Conservation (phyloP, 2,329 filamentous ascomycete species). For the Ascocoryne sarcoides region DNA sequence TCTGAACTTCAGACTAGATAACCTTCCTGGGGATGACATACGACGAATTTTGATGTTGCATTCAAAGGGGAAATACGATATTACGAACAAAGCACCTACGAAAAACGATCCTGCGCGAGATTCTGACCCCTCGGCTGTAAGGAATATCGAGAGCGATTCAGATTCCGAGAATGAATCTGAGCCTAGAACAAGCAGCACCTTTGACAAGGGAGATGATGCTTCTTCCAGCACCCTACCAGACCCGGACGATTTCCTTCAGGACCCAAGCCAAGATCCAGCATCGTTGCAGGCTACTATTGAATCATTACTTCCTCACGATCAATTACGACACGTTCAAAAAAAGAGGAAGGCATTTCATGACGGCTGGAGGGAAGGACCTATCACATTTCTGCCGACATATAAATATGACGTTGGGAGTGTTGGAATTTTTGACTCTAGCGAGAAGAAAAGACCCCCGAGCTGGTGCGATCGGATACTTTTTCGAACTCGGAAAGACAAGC, state of each 20-base stretch:
- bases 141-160: constrained; percentile 36
- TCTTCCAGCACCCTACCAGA: constrained; percentile 42
- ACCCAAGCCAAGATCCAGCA: constrained; percentile 67
- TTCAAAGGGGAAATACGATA: constrained; percentile 66
- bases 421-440: constrained; percentile 86
- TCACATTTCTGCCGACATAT: constrained; percentile 87
- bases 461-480: constrained; percentile 96
- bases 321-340: constrained; percentile 66
- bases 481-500: constrained; percentile 63
- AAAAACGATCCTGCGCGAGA: constrained; percentile 30
- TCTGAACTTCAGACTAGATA: constrained; percentile 86
- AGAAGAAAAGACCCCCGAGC: constrained; percentile 85
- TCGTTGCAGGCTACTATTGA: constrained; percentile 83
- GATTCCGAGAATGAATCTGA: constrained; percentile 30
- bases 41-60: constrained; percentile 75
- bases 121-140: constrained; percentile 41
- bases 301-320: constrained; percentile 83
- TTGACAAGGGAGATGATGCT: constrained; percentile 29
- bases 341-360: constrained; percentile 77
- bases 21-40: constrained; percentile 83
- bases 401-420: constrained; percentile 97
- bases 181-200: constrained; percentile 15
- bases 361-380: constrained; percentile 82
- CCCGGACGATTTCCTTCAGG: constrained; percentile 57
- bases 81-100: constrained; percentile 33